phyloP scores from a whole-genome alignment of 495 filamentous ascomycete species.

The Daldinia bambusicola region DNA sequence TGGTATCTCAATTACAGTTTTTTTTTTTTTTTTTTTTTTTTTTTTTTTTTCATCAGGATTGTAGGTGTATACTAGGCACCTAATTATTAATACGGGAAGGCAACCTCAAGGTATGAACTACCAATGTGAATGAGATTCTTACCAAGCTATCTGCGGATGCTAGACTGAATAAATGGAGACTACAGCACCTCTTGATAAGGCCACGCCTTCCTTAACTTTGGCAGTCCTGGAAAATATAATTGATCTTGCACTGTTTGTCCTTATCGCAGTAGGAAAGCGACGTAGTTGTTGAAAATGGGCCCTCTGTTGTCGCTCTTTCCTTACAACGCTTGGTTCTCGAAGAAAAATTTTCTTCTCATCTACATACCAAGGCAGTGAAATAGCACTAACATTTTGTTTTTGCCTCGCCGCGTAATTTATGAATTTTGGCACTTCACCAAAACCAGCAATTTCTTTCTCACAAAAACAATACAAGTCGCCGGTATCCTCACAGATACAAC shows the following conservation, averaged over 20 bases:
- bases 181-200: background rate
- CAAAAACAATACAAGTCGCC: background rate
- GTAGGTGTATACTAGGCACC: background rate
- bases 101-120: background rate
- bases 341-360: background rate
- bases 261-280: background rate
- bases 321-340: background rate
- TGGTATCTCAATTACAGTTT: background rate
- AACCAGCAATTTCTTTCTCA: background rate
- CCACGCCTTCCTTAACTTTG: background rate
- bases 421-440: background rate
- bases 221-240: background rate
- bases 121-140: too few species aligned
- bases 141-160: background rate
- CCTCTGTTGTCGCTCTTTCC: background rate
- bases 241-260: background rate
- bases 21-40: too few species aligned
- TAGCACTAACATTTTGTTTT: background rate
- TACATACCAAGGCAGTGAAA: background rate
- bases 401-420: background rate
- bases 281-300: background rate
- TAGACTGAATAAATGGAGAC: background rate
- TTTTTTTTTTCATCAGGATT: background rate
- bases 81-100: background rate
- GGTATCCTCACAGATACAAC: background rate